Percentiles rank a stretch among this genome's conserved stretches.
Conservation (phyloP, 1,139 yeast species). For the Pichia sp. region DNA sequence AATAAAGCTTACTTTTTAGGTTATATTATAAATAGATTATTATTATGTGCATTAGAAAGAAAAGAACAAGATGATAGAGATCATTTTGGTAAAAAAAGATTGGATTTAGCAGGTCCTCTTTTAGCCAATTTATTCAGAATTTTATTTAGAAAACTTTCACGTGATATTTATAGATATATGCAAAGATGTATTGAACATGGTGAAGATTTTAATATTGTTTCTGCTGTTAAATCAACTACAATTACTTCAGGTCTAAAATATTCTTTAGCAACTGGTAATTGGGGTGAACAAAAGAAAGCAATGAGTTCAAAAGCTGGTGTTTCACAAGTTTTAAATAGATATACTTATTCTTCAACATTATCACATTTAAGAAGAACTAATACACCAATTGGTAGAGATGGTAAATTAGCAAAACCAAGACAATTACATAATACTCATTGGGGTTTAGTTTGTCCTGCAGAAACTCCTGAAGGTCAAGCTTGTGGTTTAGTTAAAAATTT, state of each 20-base stretch:
- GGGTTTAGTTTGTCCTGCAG: slow-evolving; percentile 99
- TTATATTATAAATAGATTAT: slow-evolving; percentile 92
- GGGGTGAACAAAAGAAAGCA: slow-evolving; percentile 99
- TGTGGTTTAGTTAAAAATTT: slow-evolving; percentile 97
- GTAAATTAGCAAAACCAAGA: slow-evolving; percentile 97
- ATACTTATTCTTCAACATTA: slow-evolving; percentile 93
- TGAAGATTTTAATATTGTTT: slow-evolving; percentile 89
- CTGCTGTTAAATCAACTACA: slow-evolving; percentile 95
- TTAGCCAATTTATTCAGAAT: slow-evolving; percentile 93
- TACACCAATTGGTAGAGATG: slow-evolving; percentile 98
- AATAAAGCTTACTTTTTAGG: slow-evolving; percentile 96
- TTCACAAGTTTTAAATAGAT: slow-evolving; percentile 95
- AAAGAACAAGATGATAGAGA: slow-evolving; percentile 99
- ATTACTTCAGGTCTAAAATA: slow-evolving; percentile 96
- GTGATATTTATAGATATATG: slow-evolving; percentile 96
- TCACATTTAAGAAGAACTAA: slow-evolving; percentile 98
- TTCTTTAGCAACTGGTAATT: slow-evolving; percentile 97
- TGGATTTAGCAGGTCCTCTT: slow-evolving; percentile 97
- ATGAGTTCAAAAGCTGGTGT: slow-evolving; percentile 99
- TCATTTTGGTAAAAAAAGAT: slow-evolving; percentile 96
- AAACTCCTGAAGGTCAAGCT: slow-evolving; percentile 99
- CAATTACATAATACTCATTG: slow-evolving; percentile 98
- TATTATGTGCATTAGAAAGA: slow-evolving; percentile 92
- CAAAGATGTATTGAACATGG: slow-evolving; percentile 98
- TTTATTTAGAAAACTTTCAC: slow-evolving; percentile 85